These are phyloP conservation scores for Globisporangium megalacanthum DNA, from an alignment of 352 stramenopile genomes.

Conservation along the genomic window DNA sequence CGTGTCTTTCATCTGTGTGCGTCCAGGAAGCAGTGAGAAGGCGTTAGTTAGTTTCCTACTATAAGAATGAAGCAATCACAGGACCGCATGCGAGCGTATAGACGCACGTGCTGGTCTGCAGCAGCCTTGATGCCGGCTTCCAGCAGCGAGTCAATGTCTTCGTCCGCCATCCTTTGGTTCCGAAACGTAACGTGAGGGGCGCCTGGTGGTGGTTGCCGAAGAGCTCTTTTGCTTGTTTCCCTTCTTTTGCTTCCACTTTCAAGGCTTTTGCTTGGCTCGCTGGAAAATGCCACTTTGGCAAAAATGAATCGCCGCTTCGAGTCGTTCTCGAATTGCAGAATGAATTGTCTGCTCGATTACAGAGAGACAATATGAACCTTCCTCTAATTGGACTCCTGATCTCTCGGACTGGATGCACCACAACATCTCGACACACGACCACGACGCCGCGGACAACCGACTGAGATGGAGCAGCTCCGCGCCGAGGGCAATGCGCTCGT, in stretches of 20 bases:
- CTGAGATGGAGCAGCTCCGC: constrained; percentile 52
- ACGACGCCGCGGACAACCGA: constrained; percentile 3
- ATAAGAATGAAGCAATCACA: neutral
- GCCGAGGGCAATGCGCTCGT: constrained; percentile 73
- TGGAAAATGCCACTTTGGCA: too few species aligned
- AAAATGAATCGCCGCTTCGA: neutral
- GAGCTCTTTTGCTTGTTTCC: too few species aligned
- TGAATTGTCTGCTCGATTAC: too few species aligned
- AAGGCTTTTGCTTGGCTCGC: too few species aligned
- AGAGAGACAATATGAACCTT: neutral
- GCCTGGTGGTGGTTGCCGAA: neutral
- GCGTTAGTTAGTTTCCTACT: neutral
- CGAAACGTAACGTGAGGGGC: too few species aligned
- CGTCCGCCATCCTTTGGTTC: constrained; percentile 44
- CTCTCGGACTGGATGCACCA: neutral
- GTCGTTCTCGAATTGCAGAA: neutral
- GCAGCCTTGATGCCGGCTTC: constrained; percentile 65
- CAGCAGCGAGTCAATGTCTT: constrained; percentile 80
- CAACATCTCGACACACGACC: neutral
- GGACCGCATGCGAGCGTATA: constrained; percentile 6
- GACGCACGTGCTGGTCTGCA: constrained; percentile 29
- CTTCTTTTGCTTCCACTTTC: neutral
- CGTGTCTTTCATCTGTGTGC: constrained; percentile 2
- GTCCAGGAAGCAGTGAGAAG: neutral
- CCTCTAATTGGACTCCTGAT: too few species aligned